Percentiles rank a stretch among this genome's conserved stretches.
phyloP scores from a whole-genome alignment of 805 yeast species.

The Zygoascus bituminiphila region DNA sequence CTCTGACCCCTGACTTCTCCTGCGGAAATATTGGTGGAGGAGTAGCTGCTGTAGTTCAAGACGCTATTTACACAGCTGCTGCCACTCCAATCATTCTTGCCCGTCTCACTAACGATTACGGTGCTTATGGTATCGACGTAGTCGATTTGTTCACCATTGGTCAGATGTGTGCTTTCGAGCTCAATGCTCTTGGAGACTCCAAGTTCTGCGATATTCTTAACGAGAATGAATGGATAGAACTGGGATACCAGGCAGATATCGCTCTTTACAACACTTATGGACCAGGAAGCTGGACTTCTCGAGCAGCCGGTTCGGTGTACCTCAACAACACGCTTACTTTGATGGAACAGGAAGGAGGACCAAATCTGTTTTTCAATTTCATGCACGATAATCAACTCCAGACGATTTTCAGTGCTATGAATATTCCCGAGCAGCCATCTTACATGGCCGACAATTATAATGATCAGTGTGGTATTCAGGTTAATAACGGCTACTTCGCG shows the following conservation, averaged over 20 bases:
- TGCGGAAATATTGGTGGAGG: not conserved
- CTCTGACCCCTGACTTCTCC: not conserved
- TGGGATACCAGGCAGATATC: not conserved
- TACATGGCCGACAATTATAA: not conserved
- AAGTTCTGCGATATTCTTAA: not conserved
- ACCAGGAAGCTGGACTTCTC: not conserved
- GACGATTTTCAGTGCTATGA: not conserved
- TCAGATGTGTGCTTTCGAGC: not conserved
- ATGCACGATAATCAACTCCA: not conserved
- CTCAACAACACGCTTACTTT: not conserved
- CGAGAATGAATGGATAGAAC: not conserved
- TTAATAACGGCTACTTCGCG: not conserved
- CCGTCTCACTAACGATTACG: not conserved
- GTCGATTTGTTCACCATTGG: not conserved
- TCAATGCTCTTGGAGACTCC: not conserved
- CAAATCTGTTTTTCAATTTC: not conserved
- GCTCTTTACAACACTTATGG: not conserved
- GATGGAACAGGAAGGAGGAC: not conserved
- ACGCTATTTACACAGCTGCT: not conserved
- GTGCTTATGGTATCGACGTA: not conserved
- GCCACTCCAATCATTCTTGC: not conserved
- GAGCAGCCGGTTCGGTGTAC: not conserved
- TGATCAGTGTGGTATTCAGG: too few species aligned
- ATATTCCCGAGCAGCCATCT: not conserved
- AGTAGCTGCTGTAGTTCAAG: not conserved